Evolutionary conservation across 176 grass and related monocot species (phyloP).

Genomic region (Musa troglodytarum): DNA sequence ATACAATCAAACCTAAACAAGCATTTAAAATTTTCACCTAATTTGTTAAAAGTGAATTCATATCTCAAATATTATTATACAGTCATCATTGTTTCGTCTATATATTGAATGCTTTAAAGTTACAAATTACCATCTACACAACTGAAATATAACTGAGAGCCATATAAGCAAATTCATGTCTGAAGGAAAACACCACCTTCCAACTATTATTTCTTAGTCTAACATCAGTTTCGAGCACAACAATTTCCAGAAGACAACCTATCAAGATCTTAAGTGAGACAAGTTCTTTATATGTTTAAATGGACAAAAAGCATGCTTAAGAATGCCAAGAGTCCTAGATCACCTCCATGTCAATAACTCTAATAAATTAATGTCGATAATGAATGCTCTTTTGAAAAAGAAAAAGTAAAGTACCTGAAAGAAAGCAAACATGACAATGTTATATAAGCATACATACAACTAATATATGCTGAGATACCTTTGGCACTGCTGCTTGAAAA

Average conservation of each 20-base stretch:
- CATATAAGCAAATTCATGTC: background rate
- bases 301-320: background rate
- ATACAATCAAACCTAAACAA: too few species aligned
- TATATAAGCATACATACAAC: background rate
- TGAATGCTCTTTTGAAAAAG: background rate
- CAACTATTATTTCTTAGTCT: too few species aligned
- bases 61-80: too few species aligned
- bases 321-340: too few species aligned
- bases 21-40: too few species aligned
- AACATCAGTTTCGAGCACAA: background rate
- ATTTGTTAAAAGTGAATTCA: too few species aligned
- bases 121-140: background rate
- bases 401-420: background rate
- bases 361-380: background rate
- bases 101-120: background rate
- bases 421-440: background rate
- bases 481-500: slow-evolving; percentile 97
- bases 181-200: too few species aligned
- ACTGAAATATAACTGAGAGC: background rate
- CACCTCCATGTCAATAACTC: background rate
- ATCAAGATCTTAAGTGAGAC: background rate
- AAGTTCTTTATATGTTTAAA: background rate
- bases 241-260: background rate
- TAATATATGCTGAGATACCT: slow-evolving; percentile 34
- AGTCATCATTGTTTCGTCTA: too few species aligned